Evolutionary conservation across 805 yeast species (phyloP), one percentile per base, ranked within the genome.

Genomic region (Tetrapisispora phaffii): DNA sequence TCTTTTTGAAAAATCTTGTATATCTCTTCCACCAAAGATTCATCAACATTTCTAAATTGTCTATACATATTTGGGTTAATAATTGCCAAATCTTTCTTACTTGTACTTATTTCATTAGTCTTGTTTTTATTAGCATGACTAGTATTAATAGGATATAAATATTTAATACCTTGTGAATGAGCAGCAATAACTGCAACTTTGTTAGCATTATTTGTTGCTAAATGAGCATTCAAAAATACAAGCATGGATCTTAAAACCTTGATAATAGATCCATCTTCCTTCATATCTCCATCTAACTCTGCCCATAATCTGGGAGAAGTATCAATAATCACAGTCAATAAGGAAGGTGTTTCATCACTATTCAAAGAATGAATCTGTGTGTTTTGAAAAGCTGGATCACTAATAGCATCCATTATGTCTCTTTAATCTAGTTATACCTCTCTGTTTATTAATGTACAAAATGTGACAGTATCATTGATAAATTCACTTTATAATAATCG

Each of bases 201-300:
- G 61, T 93, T 93, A 32, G 88, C 78, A 53, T 84, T 85, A 62
- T 85, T 85, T 42, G 86, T 71, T 0, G 97, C 81, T 39, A 93
- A 61, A 62, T 93, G 98, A 1, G 95, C 88, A 62, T 93, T 93
- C 42, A 89, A 62, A 56, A 83, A 80, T 21, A 93, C 87, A 28
- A 87, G 63, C 8, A 89, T 57, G 2, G 89, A 70, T 50, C 82
- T 74, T 7, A 83, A 62, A 7, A 82, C 78, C 36, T 79, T 78
- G 12, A 40, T 24, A 20, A 86, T 62, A 36, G 77, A 57, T n/a
- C 74, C 57, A 39, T 65, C 41, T 32, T 28, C 33, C 2, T 34
- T 28, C 36, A 34, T 31, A 43, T 59, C 54, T 48, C 57, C 32
- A 53, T 58, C 50, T 50, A 56, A 62, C 47, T 69, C 69, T 38